Evolutionary conservation across 2,329 filamentous ascomycete species (phyloP).

Genomic region (Acarospora socialis): DNA sequence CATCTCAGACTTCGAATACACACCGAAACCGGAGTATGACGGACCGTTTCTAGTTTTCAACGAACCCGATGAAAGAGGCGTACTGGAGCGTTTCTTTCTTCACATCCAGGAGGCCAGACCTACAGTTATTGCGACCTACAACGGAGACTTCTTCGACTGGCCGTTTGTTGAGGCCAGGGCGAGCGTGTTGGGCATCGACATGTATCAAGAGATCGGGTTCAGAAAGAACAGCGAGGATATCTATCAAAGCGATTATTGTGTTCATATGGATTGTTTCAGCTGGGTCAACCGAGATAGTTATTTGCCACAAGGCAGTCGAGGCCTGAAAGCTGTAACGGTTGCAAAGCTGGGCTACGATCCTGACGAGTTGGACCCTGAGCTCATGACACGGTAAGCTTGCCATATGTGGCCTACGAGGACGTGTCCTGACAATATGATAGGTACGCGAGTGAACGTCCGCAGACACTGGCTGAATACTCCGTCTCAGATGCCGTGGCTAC

Average conservation of each 20-base stretch:
- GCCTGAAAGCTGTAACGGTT: conserved; percentile 92
- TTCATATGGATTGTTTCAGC: conserved; percentile 97
- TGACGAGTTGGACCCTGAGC: conserved; percentile 89
- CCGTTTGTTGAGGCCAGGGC: conserved; percentile 91
- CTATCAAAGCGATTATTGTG: conserved; percentile 89
- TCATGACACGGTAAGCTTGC: conserved; percentile 64
- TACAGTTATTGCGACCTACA: conserved; percentile 98
- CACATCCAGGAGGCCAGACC: conserved; percentile 91
- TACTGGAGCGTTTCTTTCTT: conserved; percentile 84
- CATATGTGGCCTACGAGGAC: background rate
- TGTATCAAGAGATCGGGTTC: conserved; percentile 98
- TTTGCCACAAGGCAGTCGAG: conserved; percentile 89
- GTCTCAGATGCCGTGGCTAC: conserved; percentile 98
- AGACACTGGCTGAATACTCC: conserved; percentile 92
- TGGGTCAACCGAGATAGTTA: conserved; percentile 99
- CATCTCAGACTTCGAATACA: conserved; percentile 96
- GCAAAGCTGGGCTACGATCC: conserved; percentile 97
- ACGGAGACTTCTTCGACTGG: conserved; percentile 99
- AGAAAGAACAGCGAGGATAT: conserved; percentile 90
- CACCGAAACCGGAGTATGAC: conserved; percentile 87
- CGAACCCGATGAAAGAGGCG: conserved; percentile 76
- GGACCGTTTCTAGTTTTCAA: conserved; percentile 98
- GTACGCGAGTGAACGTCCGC: conserved; percentile 74
- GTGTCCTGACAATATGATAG: conserved; percentile 26
- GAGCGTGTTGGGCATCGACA: conserved; percentile 89